A percentile compares a stretch with the other conserved stretches of the same genome.
These are phyloP conservation scores for Coemansia sp. DNA, from an alignment of 192 early-diverging fungal genomes.

Conservation along the genomic window DNA sequence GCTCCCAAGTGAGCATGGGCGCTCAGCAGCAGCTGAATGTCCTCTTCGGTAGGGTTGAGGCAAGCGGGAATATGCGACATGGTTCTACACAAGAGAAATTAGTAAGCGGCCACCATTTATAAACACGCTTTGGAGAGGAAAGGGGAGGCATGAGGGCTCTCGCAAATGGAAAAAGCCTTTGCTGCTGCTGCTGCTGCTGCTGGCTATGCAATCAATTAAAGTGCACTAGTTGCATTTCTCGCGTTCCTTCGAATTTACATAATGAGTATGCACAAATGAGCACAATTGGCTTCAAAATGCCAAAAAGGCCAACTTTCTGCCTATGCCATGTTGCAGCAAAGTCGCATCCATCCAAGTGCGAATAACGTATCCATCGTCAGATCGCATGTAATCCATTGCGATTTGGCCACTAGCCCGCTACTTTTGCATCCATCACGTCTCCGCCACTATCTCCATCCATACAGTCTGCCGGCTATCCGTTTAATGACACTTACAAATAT, in stretches of 20 bases:
- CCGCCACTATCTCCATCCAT: neutral
- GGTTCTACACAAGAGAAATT: constrained; percentile 27
- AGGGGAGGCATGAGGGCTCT: neutral
- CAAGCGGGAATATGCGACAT: constrained; percentile 56
- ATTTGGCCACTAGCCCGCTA: neutral
- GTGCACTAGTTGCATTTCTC: too few relatives aligned
- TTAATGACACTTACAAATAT: constrained; percentile 5
- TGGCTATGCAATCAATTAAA: too few relatives aligned
- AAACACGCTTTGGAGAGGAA: too few relatives aligned
- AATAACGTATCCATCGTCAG: constrained; percentile 14
- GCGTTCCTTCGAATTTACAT: too few relatives aligned
- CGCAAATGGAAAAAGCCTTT: neutral
- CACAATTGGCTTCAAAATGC: too few relatives aligned
- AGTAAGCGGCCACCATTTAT: too few relatives aligned
- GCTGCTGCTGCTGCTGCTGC: too few relatives aligned
- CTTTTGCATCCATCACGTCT: neutral
- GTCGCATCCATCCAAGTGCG: constrained; percentile 16
- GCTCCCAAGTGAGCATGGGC: constrained; percentile 98
- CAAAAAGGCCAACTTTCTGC: too few relatives aligned
- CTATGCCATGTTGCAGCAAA: too few relatives aligned
- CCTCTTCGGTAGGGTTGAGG: constrained; percentile 81
- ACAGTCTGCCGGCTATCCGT: neutral
- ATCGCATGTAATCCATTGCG: neutral
- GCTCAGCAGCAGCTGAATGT: constrained; percentile 90
- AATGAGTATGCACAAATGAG: too few relatives aligned